phyloP scores from a whole-genome alignment of 768 basidiomycete genomes.

The Serendipita sp. region DNA sequence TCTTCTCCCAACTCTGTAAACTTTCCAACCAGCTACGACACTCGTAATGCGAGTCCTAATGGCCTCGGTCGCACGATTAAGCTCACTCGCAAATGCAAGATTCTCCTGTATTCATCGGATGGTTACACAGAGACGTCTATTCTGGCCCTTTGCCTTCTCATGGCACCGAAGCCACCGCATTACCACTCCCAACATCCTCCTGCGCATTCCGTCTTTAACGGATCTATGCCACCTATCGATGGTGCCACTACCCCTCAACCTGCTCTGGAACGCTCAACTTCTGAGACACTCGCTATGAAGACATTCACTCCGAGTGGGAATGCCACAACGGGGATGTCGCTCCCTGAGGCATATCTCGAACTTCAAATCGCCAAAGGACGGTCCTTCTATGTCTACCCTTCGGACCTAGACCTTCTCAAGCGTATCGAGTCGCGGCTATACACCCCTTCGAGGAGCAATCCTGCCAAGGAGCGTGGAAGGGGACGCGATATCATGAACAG shows the following conservation, averaged over 20 bases:
- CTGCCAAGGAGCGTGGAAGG: slow-evolving; percentile 13
- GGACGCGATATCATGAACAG: slow-evolving; percentile 10
- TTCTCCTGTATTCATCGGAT: slow-evolving; percentile 69
- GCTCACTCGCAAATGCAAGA: slow-evolving; percentile 26
- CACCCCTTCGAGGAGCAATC: neutral
- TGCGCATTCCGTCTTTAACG: neutral
- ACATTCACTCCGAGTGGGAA: neutral
- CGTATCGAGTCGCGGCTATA: slow-evolving; percentile 43
- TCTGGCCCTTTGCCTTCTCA: slow-evolving; percentile 71
- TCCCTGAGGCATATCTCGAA: slow-evolving; percentile 86
- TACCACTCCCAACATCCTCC: neutral
- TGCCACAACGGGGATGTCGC: slow-evolving; percentile 17
- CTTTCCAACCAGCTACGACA: slow-evolving; percentile 19
- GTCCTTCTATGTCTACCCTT: slow-evolving; percentile 84
- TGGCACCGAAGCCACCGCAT: slow-evolving; percentile 39
- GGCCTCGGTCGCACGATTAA: slow-evolving; percentile 35
- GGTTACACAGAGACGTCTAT: slow-evolving; percentile 90
- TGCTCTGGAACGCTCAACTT: neutral
- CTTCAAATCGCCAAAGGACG: slow-evolving; percentile 49
- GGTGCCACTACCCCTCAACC: neutral
- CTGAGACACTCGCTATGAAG: neutral
- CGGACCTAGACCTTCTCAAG: slow-evolving; percentile 57
- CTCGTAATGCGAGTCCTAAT: slow-evolving; percentile 13
- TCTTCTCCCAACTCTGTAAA: slow-evolving; percentile 11
- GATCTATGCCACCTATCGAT: too few relatives aligned